A percentile compares a stretch with the other conserved stretches of the same genome.
phyloP scores from a whole-genome alignment of 2,329 filamentous ascomycete genomes.

The Xylogone sp. region DNA sequence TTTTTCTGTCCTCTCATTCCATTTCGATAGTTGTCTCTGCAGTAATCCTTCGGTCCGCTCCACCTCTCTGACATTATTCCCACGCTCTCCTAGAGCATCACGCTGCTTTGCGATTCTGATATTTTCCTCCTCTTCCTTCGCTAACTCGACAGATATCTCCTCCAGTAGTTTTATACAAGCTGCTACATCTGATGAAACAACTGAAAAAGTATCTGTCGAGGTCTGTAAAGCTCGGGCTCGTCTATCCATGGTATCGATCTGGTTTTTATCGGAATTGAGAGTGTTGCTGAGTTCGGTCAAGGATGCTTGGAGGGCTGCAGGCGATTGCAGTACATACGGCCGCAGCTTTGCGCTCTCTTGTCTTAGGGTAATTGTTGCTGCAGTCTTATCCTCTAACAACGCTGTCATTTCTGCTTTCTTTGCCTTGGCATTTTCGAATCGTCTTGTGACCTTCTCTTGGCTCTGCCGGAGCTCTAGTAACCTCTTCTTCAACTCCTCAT shows the following conservation, averaged over 20 bases:
- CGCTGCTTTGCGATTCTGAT: conserved; percentile 74
- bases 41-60: conserved; percentile 83
- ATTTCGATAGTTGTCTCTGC: conserved; percentile 78
- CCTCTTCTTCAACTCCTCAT: conserved; percentile 80
- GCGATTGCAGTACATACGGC: conserved; percentile 89
- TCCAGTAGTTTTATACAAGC: conserved; percentile 86
- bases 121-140: conserved; percentile 89
- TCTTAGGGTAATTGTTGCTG: conserved; percentile 64
- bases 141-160: conserved; percentile 78
- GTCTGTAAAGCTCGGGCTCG: conserved; percentile 88
- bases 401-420: conserved; percentile 75
- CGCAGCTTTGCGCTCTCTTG: conserved; percentile 86
- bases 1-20: conserved; percentile 82
- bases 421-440: conserved; percentile 76
- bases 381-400: conserved; percentile 67
- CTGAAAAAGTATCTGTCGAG: conserved; percentile 81
- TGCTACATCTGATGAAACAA: conserved; percentile 80
- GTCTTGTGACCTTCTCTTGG: conserved; percentile 78
- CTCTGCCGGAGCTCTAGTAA: conserved; percentile 76
- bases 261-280: conserved; percentile 71
- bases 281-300: conserved; percentile 79
- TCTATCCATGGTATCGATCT: conserved; percentile 84
- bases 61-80: conserved; percentile 86
- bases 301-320: conserved; percentile 75
- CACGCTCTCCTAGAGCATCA: conserved; percentile 82